A percentile compares a stretch with the other conserved stretches of the same genome.
These are phyloP conservation scores for Eimeria falciformis DNA, from an alignment of 169 alveolate species.

Conservation along the genomic window DNA sequence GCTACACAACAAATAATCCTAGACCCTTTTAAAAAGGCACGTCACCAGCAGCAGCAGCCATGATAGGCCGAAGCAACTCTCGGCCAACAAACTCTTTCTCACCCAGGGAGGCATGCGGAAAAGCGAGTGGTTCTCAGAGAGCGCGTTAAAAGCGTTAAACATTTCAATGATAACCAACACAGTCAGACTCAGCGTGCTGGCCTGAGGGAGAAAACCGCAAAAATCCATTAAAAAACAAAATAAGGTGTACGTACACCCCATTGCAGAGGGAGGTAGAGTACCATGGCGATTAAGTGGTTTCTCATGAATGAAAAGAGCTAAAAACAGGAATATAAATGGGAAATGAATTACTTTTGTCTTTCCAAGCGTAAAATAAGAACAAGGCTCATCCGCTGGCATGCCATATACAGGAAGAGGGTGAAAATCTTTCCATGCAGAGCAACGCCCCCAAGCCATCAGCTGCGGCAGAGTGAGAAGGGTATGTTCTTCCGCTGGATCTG, in stretches of 20 bases:
- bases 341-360: constrained; percentile 95
- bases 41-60: too few species aligned
- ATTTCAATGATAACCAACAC: constrained; percentile 98
- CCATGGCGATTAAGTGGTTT: too few species aligned
- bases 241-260: too few species aligned
- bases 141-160: constrained; percentile 99
- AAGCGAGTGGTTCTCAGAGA: constrained; percentile 97
- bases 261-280: too few species aligned
- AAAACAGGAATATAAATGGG: too few species aligned
- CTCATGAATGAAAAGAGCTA: too few species aligned
- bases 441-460: constrained; percentile 93
- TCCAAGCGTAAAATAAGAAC: constrained; percentile 97
- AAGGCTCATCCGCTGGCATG: constrained; percentile 88
- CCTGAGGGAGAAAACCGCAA: constrained; percentile 78
- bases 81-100: constrained; percentile 2
- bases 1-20: constrained; percentile 73
- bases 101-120: constrained; percentile 97
- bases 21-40: constrained; percentile 85
- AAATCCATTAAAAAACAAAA: background rate
- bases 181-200: constrained; percentile 96
- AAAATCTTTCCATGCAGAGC: constrained; percentile 89
- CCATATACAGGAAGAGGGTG: constrained; percentile 86
- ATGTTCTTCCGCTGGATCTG: constrained; percentile 95
- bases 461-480: constrained; percentile 94
- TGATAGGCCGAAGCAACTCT: background rate